These are phyloP conservation scores for Aspergillus spinulosporus DNA, from an alignment of 2,329 filamentous ascomycete genomes.

Conservation along the genomic window DNA sequence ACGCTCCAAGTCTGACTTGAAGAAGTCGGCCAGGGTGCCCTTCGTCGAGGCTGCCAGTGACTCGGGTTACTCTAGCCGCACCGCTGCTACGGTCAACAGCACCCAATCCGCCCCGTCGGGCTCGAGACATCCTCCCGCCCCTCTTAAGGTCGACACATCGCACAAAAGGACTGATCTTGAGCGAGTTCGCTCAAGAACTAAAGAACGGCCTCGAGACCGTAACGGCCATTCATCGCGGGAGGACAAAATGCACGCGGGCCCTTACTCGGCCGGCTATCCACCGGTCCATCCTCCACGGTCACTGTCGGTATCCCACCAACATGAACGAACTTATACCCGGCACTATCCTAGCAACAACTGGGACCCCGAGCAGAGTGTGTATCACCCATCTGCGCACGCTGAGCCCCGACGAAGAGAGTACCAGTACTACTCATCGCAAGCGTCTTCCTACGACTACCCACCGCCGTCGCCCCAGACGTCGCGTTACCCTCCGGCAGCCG, in stretches of 20 bases:
- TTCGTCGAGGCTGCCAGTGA: constrained; percentile 57
- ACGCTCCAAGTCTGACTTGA: constrained; percentile 47
- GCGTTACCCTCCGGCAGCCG: constrained; percentile 30
- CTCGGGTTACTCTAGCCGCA: constrained; percentile 63
- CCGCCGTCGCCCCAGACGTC: constrained; percentile 34
- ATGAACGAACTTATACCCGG: constrained; percentile 32
- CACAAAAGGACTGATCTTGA: constrained; percentile 32
- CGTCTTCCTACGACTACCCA: constrained; percentile 32
- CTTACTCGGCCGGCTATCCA: constrained; percentile 34
- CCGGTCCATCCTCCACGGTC: constrained; percentile 32
- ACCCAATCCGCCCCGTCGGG: constrained; percentile 52
- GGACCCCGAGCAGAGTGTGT: constrained; percentile 38
- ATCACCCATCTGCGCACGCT: constrained; percentile 32
- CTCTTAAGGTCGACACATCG: constrained; percentile 41
- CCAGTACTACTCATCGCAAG: constrained; percentile 30
- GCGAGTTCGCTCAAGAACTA: constrained; percentile 32
- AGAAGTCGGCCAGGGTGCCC: constrained; percentile 34
- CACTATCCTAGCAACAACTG: constrained; percentile 37
- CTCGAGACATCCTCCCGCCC: constrained; percentile 37
- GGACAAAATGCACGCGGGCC: constrained; percentile 39
- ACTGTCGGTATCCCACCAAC: constrained; percentile 36
- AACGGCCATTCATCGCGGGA: constrained; percentile 30
- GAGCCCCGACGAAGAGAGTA: constrained; percentile 37
- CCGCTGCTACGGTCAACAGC: constrained; percentile 54
- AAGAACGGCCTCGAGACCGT: constrained; percentile 35